phyloP scores from a whole-genome alignment of 768 basidiomycete genomes.

The Inosperma sp. region DNA sequence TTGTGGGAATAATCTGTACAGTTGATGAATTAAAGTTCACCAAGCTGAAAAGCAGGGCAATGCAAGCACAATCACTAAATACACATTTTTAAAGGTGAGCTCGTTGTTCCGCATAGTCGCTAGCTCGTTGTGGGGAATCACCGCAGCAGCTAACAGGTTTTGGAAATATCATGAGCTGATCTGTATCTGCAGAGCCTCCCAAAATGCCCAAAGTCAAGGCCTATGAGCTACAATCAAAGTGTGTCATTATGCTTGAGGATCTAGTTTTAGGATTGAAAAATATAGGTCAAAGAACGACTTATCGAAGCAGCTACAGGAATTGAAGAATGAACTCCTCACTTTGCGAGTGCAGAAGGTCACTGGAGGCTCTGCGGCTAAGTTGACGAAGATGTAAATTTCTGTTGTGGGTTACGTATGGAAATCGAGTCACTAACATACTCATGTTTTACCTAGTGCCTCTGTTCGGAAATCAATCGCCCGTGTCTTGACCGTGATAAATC shows the following conservation, averaged over 20 bases:
- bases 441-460: constrained; percentile 55
- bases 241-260: constrained; percentile 28
- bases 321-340: constrained; percentile 91
- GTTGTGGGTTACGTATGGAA: neutral
- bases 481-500: constrained; percentile 97
- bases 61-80: constrained; percentile 34
- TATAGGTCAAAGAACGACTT: constrained; percentile 94
- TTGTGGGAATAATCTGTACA: constrained; percentile 39
- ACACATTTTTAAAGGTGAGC: constrained; percentile 45
- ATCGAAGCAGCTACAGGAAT: constrained; percentile 85
- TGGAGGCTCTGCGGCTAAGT: constrained; percentile 90
- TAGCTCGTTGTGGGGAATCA: neutral
- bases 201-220: constrained; percentile 94
- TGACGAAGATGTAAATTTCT: constrained; percentile 88
- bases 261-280: constrained; percentile 16
- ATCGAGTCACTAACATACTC: constrained; percentile 2
- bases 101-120: constrained; percentile 11
- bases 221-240: constrained; percentile 96
- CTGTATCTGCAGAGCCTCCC: constrained; percentile 29
- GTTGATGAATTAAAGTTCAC: constrained; percentile 44
- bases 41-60: constrained; percentile 30
- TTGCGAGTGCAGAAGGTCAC: constrained; percentile 98
- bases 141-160: neutral
- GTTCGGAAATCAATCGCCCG: constrained; percentile 99
- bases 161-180: neutral